Conservation (phyloP, 225 moss, liverwort and hornwort species). For the Marchantia paleacea region DNA sequence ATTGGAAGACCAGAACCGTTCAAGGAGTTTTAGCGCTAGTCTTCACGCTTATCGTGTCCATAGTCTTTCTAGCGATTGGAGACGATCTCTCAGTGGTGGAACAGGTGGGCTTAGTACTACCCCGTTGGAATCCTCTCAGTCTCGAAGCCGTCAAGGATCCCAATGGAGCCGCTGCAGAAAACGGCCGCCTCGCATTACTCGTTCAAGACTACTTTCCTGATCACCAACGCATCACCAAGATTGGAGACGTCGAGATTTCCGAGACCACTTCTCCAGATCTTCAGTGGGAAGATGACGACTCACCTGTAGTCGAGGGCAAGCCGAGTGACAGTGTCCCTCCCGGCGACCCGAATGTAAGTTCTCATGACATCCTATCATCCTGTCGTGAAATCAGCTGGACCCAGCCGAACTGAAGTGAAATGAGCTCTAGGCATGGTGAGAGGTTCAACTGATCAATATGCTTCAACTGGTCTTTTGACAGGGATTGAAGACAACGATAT, state of each 20-base stretch:
- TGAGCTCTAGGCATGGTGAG: neutral
- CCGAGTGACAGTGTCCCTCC: neutral
- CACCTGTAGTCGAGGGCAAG: neutral
- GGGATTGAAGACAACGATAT: neutral
- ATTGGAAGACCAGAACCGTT: constrained; percentile 15
- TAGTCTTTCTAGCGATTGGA: neutral
- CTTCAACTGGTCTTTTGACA: neutral
- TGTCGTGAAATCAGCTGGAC: neutral
- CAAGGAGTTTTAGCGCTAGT: neutral
- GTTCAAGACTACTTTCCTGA: neutral
- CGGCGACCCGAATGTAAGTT: constrained; percentile 4
- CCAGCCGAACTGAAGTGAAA: neutral
- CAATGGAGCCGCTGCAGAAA: neutral
- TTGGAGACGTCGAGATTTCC: neutral
- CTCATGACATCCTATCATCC: no score
- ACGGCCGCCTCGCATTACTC: neutral
- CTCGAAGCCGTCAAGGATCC: neutral
- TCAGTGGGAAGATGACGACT: neutral
- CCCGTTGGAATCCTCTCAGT: neutral
- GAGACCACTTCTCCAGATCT: neutral
- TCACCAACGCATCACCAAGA: neutral
- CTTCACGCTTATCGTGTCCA: constrained; percentile 7
- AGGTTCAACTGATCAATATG: neutral
- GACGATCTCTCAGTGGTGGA: constrained; percentile 13
- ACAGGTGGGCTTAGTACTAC: neutral